Evolutionary conservation across 345 rosid genomes (phyloP).

Genomic region (Aurinia saxatilis): DNA sequence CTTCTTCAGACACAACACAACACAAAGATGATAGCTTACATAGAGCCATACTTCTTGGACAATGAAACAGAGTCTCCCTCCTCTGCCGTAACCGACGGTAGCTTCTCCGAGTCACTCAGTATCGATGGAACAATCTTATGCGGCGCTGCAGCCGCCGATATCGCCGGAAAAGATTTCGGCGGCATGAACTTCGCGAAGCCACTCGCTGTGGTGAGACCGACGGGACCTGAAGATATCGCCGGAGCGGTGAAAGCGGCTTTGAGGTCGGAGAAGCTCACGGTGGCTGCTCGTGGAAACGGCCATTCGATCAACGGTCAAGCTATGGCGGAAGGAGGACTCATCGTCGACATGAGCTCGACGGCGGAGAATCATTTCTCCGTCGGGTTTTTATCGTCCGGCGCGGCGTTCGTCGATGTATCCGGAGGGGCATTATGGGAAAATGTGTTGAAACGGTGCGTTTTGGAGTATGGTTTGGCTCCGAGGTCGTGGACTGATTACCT

Average conservation of each 20-base stretch:
- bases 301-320: slow-evolving; percentile 98
- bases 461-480: slow-evolving; percentile 50
- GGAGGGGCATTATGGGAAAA: slow-evolving; percentile 98
- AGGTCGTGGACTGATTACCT: slow-evolving; percentile 93
- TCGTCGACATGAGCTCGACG: slow-evolving; percentile 69
- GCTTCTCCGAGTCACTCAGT: slow-evolving; percentile 39
- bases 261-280: slow-evolving; percentile 54
- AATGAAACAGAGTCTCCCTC: slow-evolving; percentile 51
- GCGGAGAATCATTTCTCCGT: slow-evolving; percentile 40
- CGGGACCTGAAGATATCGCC: slow-evolving; percentile 60
- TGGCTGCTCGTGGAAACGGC: slow-evolving; percentile 94
- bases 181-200: slow-evolving; percentile 59
- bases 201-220: slow-evolving; percentile 53
- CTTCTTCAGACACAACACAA: slow-evolving; percentile 6
- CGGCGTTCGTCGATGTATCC: slow-evolving; percentile 45
- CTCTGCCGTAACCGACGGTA: slow-evolving; percentile 28
- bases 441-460: slow-evolving; percentile 60
- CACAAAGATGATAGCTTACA: slow-evolving; percentile 62
- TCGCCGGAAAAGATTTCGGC: slow-evolving; percentile 72
- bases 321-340: slow-evolving; percentile 75
- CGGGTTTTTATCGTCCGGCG: neutral
- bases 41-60: slow-evolving; percentile 59
- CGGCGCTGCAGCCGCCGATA: slow-evolving; percentile 17
- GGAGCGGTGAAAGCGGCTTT: slow-evolving; percentile 43
- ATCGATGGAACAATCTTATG: slow-evolving; percentile 48